A percentile compares a stretch with the other conserved stretches of the same genome.
These are phyloP conservation scores for Lasiodiplodia citricola DNA, from an alignment of 2,329 filamentous ascomycete genomes.

Conservation along the genomic window DNA sequence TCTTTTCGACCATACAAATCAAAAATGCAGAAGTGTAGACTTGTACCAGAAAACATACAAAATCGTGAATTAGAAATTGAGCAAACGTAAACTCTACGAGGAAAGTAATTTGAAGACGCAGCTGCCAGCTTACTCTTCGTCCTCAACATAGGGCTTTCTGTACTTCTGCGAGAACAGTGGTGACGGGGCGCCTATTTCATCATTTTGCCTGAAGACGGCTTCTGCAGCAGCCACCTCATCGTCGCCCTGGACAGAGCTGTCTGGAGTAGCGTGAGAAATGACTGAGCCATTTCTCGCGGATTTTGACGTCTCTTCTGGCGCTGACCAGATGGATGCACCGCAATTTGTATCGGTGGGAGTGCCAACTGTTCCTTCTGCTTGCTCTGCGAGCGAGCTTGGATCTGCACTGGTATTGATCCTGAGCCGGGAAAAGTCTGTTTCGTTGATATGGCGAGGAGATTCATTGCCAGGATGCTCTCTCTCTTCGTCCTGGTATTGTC, in stretches of 20 bases:
- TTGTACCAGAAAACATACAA: not conserved
- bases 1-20: not conserved
- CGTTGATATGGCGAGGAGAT: not conserved
- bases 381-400: not conserved
- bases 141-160: slow-evolving; percentile 11
- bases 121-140: not conserved
- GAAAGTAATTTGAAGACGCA: not conserved
- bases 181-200: not conserved
- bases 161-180: not conserved
- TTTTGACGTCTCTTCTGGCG: not conserved
- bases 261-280: slow-evolving; percentile 7
- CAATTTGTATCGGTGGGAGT: slow-evolving; percentile 15
- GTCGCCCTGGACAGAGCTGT: slow-evolving; percentile 17
- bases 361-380: not conserved
- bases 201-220: not conserved
- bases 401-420: not conserved
- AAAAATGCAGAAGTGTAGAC: too few relatives aligned
- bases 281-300: not conserved
- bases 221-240: slow-evolving; percentile 5
- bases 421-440: not conserved
- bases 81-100: not conserved
- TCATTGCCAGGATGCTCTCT: not conserved
- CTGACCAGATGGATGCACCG: slow-evolving; percentile 18
- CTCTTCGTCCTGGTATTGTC: not conserved
- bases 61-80: not conserved